Evolutionary conservation across 176 grass and related monocot species (phyloP), one percentile per base, ranked within the genome.

Genomic region (Ensete ventricosum): DNA sequence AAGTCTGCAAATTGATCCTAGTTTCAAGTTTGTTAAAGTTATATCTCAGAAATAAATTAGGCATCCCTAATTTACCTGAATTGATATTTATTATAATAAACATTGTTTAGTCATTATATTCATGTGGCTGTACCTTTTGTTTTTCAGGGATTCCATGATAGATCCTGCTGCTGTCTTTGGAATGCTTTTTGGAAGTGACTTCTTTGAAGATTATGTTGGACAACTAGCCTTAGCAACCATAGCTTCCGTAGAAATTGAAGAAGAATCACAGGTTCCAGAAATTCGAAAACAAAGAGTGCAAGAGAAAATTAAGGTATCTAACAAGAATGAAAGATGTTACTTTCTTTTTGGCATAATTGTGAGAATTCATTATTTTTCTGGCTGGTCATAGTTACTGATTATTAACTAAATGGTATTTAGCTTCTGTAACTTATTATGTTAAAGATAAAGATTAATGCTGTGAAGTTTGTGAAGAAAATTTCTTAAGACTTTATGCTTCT

Each of bases 131-230:
- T 20, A 19, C 52, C 10, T 8, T 52, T 69, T 86, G 77, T 14
- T 67, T 60, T 50, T 73, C 83, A 99, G 95, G 59, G 95, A 94
- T 78, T 79, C 84, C 55, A 91, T 94, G 90, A 64, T 99, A 48
- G 95, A 99, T 85, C 95, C 95, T 43, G 73, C 88, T 78, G 81
- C 90, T 85, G 95, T 99, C 34, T 99, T 99, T 75, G 95, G 95
- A 9, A 99, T 99, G 95, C 79, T 99, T 80, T 98, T 99, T 72
- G 95, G 95, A 82, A 99, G 91, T 50, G 95, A 99, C 43, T 99
- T 87, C 27, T 99, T 99, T 74, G 95, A 99, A 87, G 90, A 94
- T 79, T 99, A 94, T 81, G 86, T 99, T 62, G 95, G 95, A 43
- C 90, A 99, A 73, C 86, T 99, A 75, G 95, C 95, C 51, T 78